phyloP scores from a whole-genome alignment of 352 stramenopile species.

The Phytophthora pluvialis region DNA sequence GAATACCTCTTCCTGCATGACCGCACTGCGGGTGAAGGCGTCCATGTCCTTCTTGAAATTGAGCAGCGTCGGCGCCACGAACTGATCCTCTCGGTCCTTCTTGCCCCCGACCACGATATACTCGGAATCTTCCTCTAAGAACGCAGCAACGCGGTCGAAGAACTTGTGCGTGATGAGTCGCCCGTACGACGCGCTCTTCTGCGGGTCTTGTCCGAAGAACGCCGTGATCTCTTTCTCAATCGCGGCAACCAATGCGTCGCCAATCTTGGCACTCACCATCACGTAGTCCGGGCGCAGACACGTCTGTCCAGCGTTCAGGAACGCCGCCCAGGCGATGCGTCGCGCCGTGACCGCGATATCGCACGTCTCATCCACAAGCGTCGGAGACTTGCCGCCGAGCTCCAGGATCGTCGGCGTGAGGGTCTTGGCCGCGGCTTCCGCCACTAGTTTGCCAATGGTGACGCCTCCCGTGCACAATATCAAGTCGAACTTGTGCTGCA shows the following conservation, averaged over 20 bases:
- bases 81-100: constrained; percentile 73
- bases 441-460: constrained; percentile 89
- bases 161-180: constrained; percentile 72
- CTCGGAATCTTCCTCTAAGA: constrained; percentile 70
- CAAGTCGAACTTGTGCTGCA: constrained; percentile 79
- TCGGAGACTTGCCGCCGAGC: constrained; percentile 93
- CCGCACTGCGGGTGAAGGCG: constrained; percentile 56
- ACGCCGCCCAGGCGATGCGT: constrained; percentile 88
- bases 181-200: constrained; percentile 53
- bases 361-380: constrained; percentile 81
- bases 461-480: constrained; percentile 79
- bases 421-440: constrained; percentile 89
- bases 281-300: constrained; percentile 96
- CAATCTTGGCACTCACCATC: constrained; percentile 78
- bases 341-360: constrained; percentile 62
- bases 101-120: constrained; percentile 65
- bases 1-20: constrained; percentile 96
- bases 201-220: constrained; percentile 68
- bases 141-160: constrained; percentile 50
- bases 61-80: constrained; percentile 90
- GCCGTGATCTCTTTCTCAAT: constrained; percentile 44
- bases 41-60: constrained; percentile 77
- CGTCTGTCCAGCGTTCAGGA: constrained; percentile 93
- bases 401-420: constrained; percentile 95
- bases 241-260: constrained; percentile 55